Evolutionary conservation across 176 grass and related monocot genomes (phyloP), one percentile per base, ranked within the genome.

Genomic region (Musa troglodytarum): DNA sequence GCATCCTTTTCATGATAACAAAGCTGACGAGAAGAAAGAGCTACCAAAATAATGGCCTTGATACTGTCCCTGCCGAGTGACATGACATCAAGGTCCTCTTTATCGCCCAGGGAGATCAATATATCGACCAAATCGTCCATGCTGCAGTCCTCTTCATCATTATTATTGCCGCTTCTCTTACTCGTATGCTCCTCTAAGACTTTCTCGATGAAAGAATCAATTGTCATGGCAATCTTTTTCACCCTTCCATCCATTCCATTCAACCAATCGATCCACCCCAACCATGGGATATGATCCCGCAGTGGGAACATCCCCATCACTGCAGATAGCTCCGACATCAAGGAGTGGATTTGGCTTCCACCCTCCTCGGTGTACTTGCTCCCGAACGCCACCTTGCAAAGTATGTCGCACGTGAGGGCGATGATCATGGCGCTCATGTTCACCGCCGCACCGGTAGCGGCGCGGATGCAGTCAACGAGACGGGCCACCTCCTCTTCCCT

Each of bases 321-420:
- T 21, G 8, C 8, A 11, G 1, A 13, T 19, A 53, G n/a, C 22
- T 78, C 76, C 20, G 17, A 3, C 1, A 76, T 0, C 54, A 65
- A 15, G 15, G 9, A 17, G 5, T 25, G 23, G 7, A 61, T 26
- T 54, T 54, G 63, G 2, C 20, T 21, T 17, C 53, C 62, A 16
- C 20, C 4, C 22, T 75, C 53, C 8, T 25, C 43, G 1, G 34
- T 17, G 55, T 70, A 71, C 25, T 73, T 50, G 5, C 51, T 24
- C 0, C 76, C 75, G 82, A 83, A 83, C 19, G 76, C 82, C 23
- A 72, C 76, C 9, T 69, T 68, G 24, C 67, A 78, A 8, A 73
- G 7, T 1, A 83, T 50, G 59, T 54, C 58, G 24, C 28, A 74
- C 5, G 76, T 57, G 76, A 78, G 28, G 11, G 13, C 54, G 59